phyloP scores from a whole-genome alignment of 2,329 filamentous ascomycete species.

The Talaromyces sp. region DNA sequence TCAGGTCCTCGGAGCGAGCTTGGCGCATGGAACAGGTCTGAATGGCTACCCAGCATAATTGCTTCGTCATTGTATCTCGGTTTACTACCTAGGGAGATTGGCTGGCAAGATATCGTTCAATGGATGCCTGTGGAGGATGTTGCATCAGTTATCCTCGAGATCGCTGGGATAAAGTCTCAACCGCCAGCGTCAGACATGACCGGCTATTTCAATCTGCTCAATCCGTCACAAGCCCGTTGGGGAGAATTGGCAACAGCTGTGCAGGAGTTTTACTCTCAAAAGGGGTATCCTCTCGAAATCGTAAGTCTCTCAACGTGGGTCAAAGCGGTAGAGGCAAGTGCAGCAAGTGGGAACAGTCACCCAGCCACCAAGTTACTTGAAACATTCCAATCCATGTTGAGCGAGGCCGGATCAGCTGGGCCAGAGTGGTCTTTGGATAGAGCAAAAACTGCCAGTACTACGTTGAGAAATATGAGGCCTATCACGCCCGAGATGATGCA shows the following conservation, averaged over 20 bases:
- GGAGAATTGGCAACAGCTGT: background rate
- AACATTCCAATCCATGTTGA: slow-evolving; percentile 1
- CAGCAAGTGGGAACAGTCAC: background rate
- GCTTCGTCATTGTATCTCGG: background rate
- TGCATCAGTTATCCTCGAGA: background rate
- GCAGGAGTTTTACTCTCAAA: slow-evolving; percentile 1
- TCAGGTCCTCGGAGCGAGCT: background rate
- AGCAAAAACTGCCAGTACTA: slow-evolving; percentile 2
- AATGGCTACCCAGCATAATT: background rate
- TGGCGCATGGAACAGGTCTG: background rate
- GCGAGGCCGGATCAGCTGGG: background rate
- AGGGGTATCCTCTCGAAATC: background rate
- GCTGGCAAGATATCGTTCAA: background rate
- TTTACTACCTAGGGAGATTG: background rate
- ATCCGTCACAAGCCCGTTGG: slow-evolving; percentile 4
- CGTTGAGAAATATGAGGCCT: slow-evolving; percentile 3
- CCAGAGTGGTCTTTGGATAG: background rate
- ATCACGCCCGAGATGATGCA: slow-evolving; percentile 9
- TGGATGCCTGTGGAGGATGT: background rate
- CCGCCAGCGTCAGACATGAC: background rate
- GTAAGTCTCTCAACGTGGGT: slow-evolving; percentile 8
- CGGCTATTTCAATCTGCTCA: slow-evolving; percentile 9
- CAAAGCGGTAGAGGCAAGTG: slow-evolving; percentile 3
- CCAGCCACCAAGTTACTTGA: slow-evolving; percentile 8
- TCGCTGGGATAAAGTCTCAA: background rate